Base-by-base conservation (phyloP, 2,329 filamentous ascomycete genomes). In the Coniochaeta sp. region DNA sequence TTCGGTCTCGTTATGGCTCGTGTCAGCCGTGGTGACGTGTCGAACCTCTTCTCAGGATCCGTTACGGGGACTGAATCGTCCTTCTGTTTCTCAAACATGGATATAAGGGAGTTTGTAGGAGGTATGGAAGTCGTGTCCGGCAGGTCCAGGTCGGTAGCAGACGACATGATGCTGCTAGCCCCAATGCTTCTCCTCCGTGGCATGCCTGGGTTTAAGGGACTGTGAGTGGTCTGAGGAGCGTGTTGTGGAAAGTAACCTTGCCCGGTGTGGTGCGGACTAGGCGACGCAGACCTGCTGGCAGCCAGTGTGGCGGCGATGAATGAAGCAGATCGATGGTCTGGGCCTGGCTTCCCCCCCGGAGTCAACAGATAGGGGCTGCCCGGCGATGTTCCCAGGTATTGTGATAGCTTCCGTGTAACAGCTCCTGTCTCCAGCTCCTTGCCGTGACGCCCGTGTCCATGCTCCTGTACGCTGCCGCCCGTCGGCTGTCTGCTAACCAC, bases 41-140 rank as follows among this genome's bases (percentile, higher is more conserved):
- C 59, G 18, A 53, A 56, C 51, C 61, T 70, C 61, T 71, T 72
- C 6, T 65, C 60, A 3, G 67, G 65, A 42, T 69, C 65, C n/a
- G 57, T 58, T 24, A 31, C 24, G 13, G 45, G 28, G 6, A 9
- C 26, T 13, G 26, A 14, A n/a, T 18, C 27, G 14, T 57, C 48
- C 18, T 54, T 55, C 52, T 56, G 53, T 38, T 70, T 74, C 66
- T 91, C 86, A 57, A 89, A 89, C 69, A 88, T 75, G 33, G 79
- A 79, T 51, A 89, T 84, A 18, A 89, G 71, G 4, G 82, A 79
- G 3, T 74, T 81, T 0, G 85, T 85, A 0, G 85, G 76, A 22
- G 78, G 71, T 48, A 87, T 83, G 6, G 81, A 71, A 1, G 73
- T 76, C 9, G 78, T 78, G 61, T 87, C 81, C 12, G 74, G 69